These are phyloP conservation scores for Linnemannia schmuckeri DNA, from an alignment of 192 early-diverging fungal genomes.

Conservation along the genomic window DNA sequence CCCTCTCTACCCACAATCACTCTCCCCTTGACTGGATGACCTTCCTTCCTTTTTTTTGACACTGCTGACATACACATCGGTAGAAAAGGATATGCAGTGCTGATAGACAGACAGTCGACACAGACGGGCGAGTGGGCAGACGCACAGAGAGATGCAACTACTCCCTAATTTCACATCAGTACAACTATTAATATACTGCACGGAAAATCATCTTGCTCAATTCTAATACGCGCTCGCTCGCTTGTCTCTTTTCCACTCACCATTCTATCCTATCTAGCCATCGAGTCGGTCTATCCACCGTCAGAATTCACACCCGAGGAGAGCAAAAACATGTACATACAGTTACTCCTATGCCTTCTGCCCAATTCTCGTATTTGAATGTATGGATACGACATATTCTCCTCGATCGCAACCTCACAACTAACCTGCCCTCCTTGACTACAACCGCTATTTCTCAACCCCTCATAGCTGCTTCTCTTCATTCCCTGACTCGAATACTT, in stretches of 20 bases:
- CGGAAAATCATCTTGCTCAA: neutral
- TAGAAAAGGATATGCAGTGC: neutral
- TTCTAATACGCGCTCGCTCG: neutral
- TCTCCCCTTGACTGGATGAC: neutral
- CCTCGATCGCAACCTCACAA: neutral
- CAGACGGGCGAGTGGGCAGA: neutral
- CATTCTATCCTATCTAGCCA: conserved; percentile 54
- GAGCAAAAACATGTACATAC: conserved; percentile 75
- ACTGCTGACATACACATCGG: neutral
- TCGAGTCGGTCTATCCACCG: conserved; percentile 81
- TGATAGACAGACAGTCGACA: neutral
- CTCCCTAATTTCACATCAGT: neutral
- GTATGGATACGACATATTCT: neutral
- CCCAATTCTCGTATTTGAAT: neutral
- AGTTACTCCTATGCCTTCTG: neutral
- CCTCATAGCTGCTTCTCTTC: conserved; percentile 74
- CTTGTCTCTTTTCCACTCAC: neutral
- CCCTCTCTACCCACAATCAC: too few species aligned
- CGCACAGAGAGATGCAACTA: neutral
- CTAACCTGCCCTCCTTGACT: neutral
- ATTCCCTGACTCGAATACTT: conserved; percentile 83
- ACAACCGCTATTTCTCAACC: neutral
- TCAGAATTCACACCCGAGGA: conserved; percentile 74
- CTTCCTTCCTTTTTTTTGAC: neutral
- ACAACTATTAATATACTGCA: neutral